Base-by-base conservation (phyloP, 164 flowering plant genomes). In the Euptelea pleiosperma region DNA sequence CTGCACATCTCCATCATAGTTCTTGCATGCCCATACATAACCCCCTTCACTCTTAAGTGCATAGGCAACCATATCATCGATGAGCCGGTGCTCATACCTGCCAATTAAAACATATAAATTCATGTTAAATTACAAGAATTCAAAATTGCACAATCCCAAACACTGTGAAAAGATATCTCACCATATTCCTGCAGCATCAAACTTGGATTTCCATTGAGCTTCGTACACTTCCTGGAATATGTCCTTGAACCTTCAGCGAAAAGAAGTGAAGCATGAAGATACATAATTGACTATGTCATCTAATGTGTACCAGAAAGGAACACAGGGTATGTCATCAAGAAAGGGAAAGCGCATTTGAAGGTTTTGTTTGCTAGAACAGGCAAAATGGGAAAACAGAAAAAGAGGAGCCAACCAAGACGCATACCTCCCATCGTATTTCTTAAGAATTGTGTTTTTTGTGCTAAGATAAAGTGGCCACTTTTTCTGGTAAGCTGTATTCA, bases 381-480 rank as follows among this genome's bases (percentile, higher is more conserved):
- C 18, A n/a, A 2, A 41, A 25, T 4, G 28, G 0, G 25, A 41
- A 16, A 41, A 3, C 4, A 54, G 9, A 34, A 30, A 22, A 18
- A n/a, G 5, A n/a, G n/a, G n/a, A n/a, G 4, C 3, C n/a, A 14
- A 41, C 15, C 12, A 30, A 28, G 11, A 19, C 22, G 4, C 74
- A 50, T 77, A 90, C 99, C 99, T 88, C 52, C 99, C 99, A 79
- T 90, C 97, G 57, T 93, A 93, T 70, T 90, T 93, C 83, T 93
- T 93, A 31, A 93, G 89, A 68, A 93, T 93, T 4, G 99, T 93
- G 62, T 93, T 93, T 64, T 93, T 93, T 6, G 99, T 93, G 79
- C 99, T 90, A 57, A 93, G 95, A 73, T 93, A 93, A 42, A 93
- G 96, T 3, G 99, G 99, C 99, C 99, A 93, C 75, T 85, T 88